Evolutionary conservation across 1,284 basidiomycete genomes (phyloP).

Genomic region (Omphalotus olearius): DNA sequence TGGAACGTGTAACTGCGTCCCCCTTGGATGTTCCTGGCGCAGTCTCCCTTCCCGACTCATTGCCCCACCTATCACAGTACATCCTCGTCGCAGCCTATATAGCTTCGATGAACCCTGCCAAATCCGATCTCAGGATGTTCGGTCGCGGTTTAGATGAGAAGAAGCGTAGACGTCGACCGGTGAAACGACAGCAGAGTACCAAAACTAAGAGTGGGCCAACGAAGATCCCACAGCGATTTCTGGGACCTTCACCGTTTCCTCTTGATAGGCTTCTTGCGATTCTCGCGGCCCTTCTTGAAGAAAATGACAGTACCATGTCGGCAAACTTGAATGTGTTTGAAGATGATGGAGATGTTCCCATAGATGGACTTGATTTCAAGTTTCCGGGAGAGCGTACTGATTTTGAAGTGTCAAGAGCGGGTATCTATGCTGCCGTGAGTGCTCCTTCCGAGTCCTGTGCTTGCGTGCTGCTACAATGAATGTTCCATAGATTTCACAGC

Average conservation of each 20-base stretch:
- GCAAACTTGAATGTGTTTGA: background rate
- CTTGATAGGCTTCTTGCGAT: slow-evolving; percentile 84
- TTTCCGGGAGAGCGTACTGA: slow-evolving; percentile 63
- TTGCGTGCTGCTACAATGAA: background rate
- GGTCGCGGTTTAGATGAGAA: slow-evolving; percentile 67
- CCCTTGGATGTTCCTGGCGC: background rate
- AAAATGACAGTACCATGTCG: slow-evolving; percentile 53
- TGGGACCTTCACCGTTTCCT: slow-evolving; percentile 80
- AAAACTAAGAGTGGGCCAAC: slow-evolving; percentile 35
- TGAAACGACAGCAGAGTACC: slow-evolving; percentile 16
- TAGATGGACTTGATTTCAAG: slow-evolving; percentile 40
- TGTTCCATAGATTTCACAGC: slow-evolving; percentile 59
- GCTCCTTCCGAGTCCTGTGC: background rate
- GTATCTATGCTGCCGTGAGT: slow-evolving; percentile 54
- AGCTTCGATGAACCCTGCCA: slow-evolving; percentile 83
- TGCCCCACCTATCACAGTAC: slow-evolving; percentile 67
- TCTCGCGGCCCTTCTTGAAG: slow-evolving; percentile 78
- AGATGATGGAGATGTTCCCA: slow-evolving; percentile 34
- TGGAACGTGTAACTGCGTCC: background rate
- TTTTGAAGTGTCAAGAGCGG: slow-evolving; percentile 60
- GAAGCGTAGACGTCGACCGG: slow-evolving; percentile 45
- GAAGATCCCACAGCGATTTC: slow-evolving; percentile 72
- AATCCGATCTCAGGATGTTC: slow-evolving; percentile 80
- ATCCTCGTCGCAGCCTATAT: slow-evolving; percentile 80
- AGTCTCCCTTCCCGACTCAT: slow-evolving; percentile 18